Percentiles rank a stretch among this genome's conserved stretches.
Conservation (phyloP, 306 rosid genomes). For the Morella rubra region DNA sequence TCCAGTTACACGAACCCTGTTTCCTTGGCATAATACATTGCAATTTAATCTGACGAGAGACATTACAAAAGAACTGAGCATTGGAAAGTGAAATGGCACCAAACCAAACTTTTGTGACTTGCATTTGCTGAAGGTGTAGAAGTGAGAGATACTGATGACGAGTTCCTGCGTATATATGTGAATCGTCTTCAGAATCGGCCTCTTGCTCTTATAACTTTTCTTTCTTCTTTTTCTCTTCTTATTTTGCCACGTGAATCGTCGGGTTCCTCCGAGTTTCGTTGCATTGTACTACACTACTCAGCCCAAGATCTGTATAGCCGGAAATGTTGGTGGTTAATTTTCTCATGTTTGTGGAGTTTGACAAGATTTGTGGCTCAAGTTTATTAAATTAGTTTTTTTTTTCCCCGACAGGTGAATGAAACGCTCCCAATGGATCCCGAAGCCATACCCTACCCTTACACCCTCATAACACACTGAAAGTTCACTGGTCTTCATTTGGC, state of each 20-base stretch:
- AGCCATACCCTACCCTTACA: conserved; percentile 15
- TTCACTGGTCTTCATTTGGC: no score
- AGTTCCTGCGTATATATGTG: conserved; percentile 20
- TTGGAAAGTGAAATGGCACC: conserved; percentile 59
- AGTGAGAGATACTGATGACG: neutral
- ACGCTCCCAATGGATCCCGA: neutral
- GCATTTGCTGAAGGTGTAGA: conserved; percentile 20
- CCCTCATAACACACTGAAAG: no score
- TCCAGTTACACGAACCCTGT: conserved; percentile 93
- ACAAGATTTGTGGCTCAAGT: conserved; percentile 24
- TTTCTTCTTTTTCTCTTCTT: conserved; percentile 22
- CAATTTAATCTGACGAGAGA: conserved; percentile 94
- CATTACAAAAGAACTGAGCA: conserved; percentile 81
- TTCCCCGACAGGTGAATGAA: neutral
- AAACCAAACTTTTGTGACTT: conserved; percentile 18
- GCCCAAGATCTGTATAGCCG: conserved; percentile 45
- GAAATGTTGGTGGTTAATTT: conserved; percentile 32
- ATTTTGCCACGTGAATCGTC: conserved; percentile 29
- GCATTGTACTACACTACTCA: conserved; percentile 41
- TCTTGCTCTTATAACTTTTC: neutral
- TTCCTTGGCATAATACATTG: conserved; percentile 91
- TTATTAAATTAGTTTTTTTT: neutral
- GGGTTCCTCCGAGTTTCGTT: conserved; percentile 37
- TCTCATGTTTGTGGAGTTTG: conserved; percentile 8
- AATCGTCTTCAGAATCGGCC: conserved; percentile 24